Percentiles rank a stretch among this genome's conserved stretches.
Conservation (phyloP, 176 grass and related monocot genomes). For the Alopecurus myosuroides region DNA sequence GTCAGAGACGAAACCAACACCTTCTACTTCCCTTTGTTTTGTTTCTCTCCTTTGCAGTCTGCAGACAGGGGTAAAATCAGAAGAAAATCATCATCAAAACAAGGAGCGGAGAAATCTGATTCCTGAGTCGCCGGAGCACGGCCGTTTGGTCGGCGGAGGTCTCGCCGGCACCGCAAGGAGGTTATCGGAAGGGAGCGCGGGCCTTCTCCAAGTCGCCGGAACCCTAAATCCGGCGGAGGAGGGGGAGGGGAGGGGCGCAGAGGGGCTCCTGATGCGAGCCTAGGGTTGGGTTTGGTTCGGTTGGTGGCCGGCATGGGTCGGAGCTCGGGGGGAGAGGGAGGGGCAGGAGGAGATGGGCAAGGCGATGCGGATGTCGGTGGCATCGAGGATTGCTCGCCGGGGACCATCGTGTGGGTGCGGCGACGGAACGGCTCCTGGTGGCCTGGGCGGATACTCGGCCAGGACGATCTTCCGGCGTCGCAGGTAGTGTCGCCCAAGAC, state of each 20-base stretch:
- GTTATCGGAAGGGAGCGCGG: not conserved
- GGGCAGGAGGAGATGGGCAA: constrained; percentile 22
- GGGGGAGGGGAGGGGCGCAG: constrained; percentile 1
- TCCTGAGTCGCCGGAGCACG: not conserved
- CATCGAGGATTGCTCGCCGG: constrained; percentile 50
- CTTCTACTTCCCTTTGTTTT: not conserved
- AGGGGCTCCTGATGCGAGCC: constrained; percentile 2
- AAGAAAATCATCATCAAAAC: not conserved
- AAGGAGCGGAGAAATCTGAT: not conserved
- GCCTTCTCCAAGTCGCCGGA: not conserved
- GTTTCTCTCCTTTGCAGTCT: not conserved
- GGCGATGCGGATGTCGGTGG: constrained; percentile 16
- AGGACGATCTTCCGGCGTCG: constrained; percentile 65
- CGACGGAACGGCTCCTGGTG: constrained; percentile 88
- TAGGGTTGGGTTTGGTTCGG: constrained; percentile 19
- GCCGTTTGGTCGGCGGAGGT: not conserved
- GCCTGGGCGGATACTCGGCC: constrained; percentile 73
- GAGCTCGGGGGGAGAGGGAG: constrained; percentile 32
- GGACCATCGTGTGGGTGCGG: constrained; percentile 80
- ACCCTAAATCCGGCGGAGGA: constrained; percentile 15
- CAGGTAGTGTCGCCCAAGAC: constrained; percentile 76
- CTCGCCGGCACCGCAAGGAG: not conserved
- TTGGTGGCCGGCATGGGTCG: constrained; percentile 31
- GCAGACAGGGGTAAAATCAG: not conserved
- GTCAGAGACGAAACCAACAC: not conserved